phyloP scores from a whole-genome alignment of 2,329 filamentous ascomycete species.

The Paracoccidioides brasiliensis region DNA sequence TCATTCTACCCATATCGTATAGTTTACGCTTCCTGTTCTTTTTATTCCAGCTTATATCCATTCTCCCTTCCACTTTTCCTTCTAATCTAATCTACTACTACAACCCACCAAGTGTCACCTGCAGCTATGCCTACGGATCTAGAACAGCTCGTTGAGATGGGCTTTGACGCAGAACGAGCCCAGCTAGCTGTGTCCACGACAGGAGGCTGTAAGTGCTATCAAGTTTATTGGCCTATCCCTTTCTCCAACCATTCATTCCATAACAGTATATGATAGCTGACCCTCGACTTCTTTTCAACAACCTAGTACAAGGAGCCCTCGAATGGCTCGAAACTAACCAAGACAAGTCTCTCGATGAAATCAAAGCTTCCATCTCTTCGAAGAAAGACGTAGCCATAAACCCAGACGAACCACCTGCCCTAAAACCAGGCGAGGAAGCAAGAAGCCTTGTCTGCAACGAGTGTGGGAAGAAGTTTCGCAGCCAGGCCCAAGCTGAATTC shows the following conservation, averaged over 20 bases:
- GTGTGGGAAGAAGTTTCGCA: conserved; percentile 82
- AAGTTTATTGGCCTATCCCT: not conserved
- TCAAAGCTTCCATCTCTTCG: conserved; percentile 17
- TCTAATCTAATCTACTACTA: not conserved
- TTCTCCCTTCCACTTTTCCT: not conserved
- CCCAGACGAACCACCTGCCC: conserved; percentile 47
- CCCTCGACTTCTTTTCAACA: no score
- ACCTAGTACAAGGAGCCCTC: conserved; percentile 67
- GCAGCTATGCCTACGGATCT: conserved; percentile 39
- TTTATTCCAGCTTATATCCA: not conserved
- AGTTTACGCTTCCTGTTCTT: not conserved
- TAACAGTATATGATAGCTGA: not conserved
- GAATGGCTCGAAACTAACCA: conserved; percentile 92
- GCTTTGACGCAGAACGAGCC: conserved; percentile 71
- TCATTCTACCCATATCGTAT: not conserved
- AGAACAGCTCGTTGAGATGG: conserved; percentile 51
- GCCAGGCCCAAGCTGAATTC: conserved; percentile 68
- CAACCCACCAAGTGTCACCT: not conserved
- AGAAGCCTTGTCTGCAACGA: conserved; percentile 86
- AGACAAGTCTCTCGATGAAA: conserved; percentile 53
- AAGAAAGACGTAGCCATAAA: conserved; percentile 38
- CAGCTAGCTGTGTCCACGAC: conserved; percentile 73
- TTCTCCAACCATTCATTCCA: not conserved
- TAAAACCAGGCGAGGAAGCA: conserved; percentile 58
- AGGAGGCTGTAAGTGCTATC: conserved; percentile 54